Evolutionary conservation across 2,329 filamentous ascomycete species (phyloP).

Genomic region (Eutypella sp.): DNA sequence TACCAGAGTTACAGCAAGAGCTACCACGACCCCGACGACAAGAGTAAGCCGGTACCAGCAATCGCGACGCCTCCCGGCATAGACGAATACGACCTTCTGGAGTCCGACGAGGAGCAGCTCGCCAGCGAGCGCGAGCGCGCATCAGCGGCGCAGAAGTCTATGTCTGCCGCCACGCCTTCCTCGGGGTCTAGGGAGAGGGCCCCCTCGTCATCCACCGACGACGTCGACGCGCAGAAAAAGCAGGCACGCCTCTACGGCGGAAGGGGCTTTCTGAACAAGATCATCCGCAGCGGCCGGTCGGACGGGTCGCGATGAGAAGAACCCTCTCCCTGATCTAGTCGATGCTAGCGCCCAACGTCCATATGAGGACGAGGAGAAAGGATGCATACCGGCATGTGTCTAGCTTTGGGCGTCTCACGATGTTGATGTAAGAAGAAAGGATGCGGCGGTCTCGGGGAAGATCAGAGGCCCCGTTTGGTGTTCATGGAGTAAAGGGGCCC

Average conservation of each 20-base stretch:
- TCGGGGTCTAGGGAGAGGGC: not conserved
- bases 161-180: too few species aligned
- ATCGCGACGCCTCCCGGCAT: slow-evolving; percentile 8
- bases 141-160: slow-evolving; percentile 6
- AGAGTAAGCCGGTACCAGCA: not conserved
- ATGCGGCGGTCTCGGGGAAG: not conserved
- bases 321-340: too few species aligned
- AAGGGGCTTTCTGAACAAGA: slow-evolving; percentile 16
- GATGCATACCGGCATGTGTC: too few species aligned
- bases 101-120: slow-evolving; percentile 21
- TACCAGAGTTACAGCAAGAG: not conserved
- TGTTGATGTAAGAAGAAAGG: not conserved
- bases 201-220: slow-evolving; percentile 1
- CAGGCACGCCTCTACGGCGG: slow-evolving; percentile 12
- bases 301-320: slow-evolving; percentile 14
- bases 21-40: too few species aligned
- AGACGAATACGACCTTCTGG: slow-evolving; percentile 19
- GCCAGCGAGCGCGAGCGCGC: slow-evolving; percentile 4
- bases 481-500: not conserved
- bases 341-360: too few species aligned
- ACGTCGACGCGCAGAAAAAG: slow-evolving; percentile 10
- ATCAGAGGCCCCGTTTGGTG: not conserved
- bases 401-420: too few species aligned
- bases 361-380: too few species aligned
- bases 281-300: slow-evolving; percentile 19